Evolutionary conservation across 495 filamentous ascomycete species (phyloP), one percentile per base, ranked within the genome.

Genomic region (Cladorrhinum samala): DNA sequence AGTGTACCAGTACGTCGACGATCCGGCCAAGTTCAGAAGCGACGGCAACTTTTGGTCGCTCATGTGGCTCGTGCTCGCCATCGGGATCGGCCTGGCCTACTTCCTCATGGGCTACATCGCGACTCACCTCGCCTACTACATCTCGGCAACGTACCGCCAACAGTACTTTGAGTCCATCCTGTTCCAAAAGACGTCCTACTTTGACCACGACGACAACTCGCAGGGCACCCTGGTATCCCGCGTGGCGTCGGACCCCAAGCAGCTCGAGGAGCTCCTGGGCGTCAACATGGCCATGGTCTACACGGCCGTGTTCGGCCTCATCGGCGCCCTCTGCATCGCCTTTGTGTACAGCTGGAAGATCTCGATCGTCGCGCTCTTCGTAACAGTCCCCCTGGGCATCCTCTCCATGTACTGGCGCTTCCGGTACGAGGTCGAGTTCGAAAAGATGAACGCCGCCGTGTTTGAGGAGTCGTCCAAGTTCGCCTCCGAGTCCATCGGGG

Each of bases 221-320:
- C 71, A 77, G 4, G 86, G 85, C 2, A 74, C 84, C 9, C 68
- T 90, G 27, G 78, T 77, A 5, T 73, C 80, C 2, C 75, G 76
- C 8, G 70, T 87, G 2, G 74, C 78, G 9, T 72, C 72, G 44
- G 77, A 85, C 49, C 81, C 84, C 3, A 80, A 76, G 30, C 72
- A 79, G 13, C 60, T 88, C 0, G 79, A 87, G 60, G 82, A 87
- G 46, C 69, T 88, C 1, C 63, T 86, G 18, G 79, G 81, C 9
- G 60, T 72, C 19, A 82, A 82, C 55, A 71, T 81, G 61, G 74
- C 72, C 52, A 70, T 78, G 69, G 57, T 79, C 14, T 68, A 77
- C 52, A 70, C 75, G 24, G 74, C 75, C 37, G 47, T 77, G 36
- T 72, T 81, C 48, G 75, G 67, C 19, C 51, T 84, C 21, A 54